Evolutionary conservation across 2,329 filamentous ascomycete species (phyloP), one percentile per base, ranked within the genome.

Genomic region (Alternaria rosae): DNA sequence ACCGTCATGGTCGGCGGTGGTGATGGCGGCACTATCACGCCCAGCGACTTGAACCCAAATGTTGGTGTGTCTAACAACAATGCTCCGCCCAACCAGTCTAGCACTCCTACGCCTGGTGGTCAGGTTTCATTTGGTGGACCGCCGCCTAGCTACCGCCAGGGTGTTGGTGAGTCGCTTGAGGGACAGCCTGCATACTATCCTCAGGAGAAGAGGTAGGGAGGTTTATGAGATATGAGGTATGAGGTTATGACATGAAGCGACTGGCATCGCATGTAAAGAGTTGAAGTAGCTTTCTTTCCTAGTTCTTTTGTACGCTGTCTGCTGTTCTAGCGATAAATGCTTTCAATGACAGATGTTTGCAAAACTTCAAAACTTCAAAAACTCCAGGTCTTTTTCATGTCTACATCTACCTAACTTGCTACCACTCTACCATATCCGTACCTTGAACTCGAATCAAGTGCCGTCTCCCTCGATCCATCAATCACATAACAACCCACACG

Each of bases 1-100:
- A 75, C 70, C 9, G 84, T 93, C 20, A 85, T 94, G 51, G 89
- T 94, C 20, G 91, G 91, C 1, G 90, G 89, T 20, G 88, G 86
- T 9, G 88, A 88, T 48, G 87, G 83, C 7, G 83, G 83, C 8
- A 72, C 75, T 2, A 65, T 84, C 10, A 75, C 80, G 2, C 77
- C 81, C 5, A 70, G 72, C 13, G 82, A 83, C 43, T 48, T 80
- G 38, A 72, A 79, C 61, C 70, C 70, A 6, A 65, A 72, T 23
- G 50, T 65, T 8, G 74, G 72, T 10, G 70, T 62, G 10, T 69
- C 53, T 25, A 80, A 79, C 63, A 75, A 65, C 10, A 75, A 69
- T 47, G 45, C 72, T 20, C 71, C 76, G 20, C 67, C 71, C 11
- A 70, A 69, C 9, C 67, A 75, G 52, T 70, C 71, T 7, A 55